Conservation (phyloP, 1,139 yeast genomes). For the Protomyces macrosporus region DNA sequence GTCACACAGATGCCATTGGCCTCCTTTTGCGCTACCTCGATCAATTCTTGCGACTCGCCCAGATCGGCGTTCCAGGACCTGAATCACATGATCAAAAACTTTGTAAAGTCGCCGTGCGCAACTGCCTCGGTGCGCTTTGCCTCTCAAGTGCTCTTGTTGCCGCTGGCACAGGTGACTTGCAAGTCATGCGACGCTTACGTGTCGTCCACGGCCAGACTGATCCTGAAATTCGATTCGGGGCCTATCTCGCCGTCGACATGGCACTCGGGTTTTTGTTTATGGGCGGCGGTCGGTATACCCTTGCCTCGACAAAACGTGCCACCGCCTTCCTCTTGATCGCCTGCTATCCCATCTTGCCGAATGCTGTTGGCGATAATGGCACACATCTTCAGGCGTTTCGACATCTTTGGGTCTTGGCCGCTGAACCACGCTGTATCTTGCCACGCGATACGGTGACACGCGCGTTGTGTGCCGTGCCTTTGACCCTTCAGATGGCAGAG, state of each 20-base stretch:
- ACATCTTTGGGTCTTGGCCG: constrained; percentile 86
- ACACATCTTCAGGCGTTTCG: constrained; percentile 79
- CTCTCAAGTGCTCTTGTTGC: constrained; percentile 66
- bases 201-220: constrained; percentile 57
- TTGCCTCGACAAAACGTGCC: constrained; percentile 58
- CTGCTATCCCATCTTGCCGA: constrained; percentile 68
- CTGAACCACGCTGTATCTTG: constrained; percentile 73
- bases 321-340: constrained; percentile 71
- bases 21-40: constrained; percentile 62
- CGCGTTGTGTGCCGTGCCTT: constrained; percentile 10
- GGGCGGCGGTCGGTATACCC: constrained; percentile 90
- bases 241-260: constrained; percentile 71
- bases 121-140: constrained; percentile 56
- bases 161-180: constrained; percentile 91
- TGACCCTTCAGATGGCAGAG: constrained; percentile 4
- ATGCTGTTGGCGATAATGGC: constrained; percentile 41
- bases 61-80: constrained; percentile 37
- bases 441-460: constrained; percentile 56
- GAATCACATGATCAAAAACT: constrained; percentile 57
- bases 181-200: constrained; percentile 66
- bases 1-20: constrained; percentile 51
- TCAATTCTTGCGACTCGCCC: constrained; percentile 51
- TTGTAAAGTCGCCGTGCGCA: constrained; percentile 53
- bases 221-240: constrained; percentile 51
- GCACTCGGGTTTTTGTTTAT: constrained; percentile 82